Base-by-base conservation (phyloP, 2,329 filamentous ascomycete species). In the Volutella citrinella region DNA sequence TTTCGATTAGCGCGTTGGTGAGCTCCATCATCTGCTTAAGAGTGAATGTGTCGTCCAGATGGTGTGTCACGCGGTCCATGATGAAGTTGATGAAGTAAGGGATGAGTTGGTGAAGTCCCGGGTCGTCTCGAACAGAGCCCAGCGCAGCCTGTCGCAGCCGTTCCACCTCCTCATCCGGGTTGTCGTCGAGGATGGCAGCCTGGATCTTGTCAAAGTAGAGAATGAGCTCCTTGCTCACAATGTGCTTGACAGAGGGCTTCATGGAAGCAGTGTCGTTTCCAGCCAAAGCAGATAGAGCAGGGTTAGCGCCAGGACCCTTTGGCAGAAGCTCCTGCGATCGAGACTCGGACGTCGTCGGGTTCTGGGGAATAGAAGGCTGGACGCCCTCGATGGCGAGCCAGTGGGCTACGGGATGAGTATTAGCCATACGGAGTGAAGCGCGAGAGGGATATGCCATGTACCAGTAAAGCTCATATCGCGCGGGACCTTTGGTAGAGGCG, bases 301-400 rank as follows among this genome's bases (percentile, higher is more conserved):
- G 82, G 54, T 95, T 95, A 15, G 87, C 87, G 43, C 87, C 87
- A 5, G 88, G 83, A 6, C 90, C 91, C 66, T 96, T 97, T 19
- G 90, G 86, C 13, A 94, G 74, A 19, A 96, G 74, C 53, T 96
- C 90, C 56, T 90, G 84, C 32, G 84, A 81, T 40, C 87, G 77
- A 19, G 87, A 82, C 59, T 96, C 90, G 54, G 82, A 80, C 6
- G 85, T 82, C 3, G 89, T 93, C 7, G 93, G 93, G 61, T 98
- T 98, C 62, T 97, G 91, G 3, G 91, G 89, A 51, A 97, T 96
- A 1, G 89, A 87, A 3, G 93, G 93, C 59, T 98, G 91, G 18
- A 97, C 93, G 39, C 93, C 93, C 70, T 98, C 93, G 30, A 98
- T 88, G 15, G 93, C 90, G 42, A 97, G 81, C 91, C 93, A 98